Evolutionary conservation across 2,329 filamentous ascomycete genomes (phyloP).

Genomic region (Colletotrichum tropicicola): DNA sequence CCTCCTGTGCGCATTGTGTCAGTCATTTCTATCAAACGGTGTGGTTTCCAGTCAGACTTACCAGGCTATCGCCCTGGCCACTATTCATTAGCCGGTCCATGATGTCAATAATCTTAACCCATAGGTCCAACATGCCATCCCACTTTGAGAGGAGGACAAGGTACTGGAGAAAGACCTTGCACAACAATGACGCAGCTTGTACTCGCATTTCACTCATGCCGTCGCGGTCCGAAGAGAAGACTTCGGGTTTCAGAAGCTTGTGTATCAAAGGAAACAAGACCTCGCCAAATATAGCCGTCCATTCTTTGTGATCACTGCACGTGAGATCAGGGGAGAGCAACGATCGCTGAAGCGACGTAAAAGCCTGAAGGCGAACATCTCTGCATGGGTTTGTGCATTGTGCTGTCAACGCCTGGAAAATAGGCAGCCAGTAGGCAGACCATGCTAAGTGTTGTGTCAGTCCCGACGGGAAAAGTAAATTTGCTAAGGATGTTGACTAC

Average conservation of each 20-base stretch:
- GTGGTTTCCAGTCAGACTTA: constrained; percentile 54
- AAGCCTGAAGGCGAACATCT: constrained; percentile 89
- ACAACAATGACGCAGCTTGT: constrained; percentile 88
- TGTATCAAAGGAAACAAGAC: constrained; percentile 93
- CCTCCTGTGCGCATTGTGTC: constrained; percentile 69
- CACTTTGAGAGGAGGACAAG: constrained; percentile 84
- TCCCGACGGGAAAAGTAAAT: not conserved
- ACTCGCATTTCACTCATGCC: constrained; percentile 97
- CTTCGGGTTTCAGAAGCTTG: constrained; percentile 89
- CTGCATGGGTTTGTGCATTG: constrained; percentile 96
- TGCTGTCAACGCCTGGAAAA: constrained; percentile 86
- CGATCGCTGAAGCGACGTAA: constrained; percentile 85
- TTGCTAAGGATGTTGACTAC: too few species aligned
- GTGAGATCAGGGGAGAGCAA: constrained; percentile 86
- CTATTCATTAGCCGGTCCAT: constrained; percentile 98
- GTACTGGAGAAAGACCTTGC: constrained; percentile 96
- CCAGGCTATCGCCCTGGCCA: constrained; percentile 88
- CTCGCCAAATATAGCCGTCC: constrained; percentile 94
- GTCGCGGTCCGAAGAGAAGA: constrained; percentile 87
- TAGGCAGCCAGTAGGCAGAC: constrained; percentile 97
- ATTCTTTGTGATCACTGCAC: constrained; percentile 85
- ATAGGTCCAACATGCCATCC: constrained; percentile 90
- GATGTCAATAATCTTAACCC: constrained; percentile 90
- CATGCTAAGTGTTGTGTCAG: constrained; percentile 69
- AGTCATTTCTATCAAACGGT: not conserved